A percentile compares a stretch with the other conserved stretches of the same genome.
Evolutionary conservation across 495 filamentous ascomycete species (phyloP).

Genomic region (Penicillium macrosclerotiorum): DNA sequence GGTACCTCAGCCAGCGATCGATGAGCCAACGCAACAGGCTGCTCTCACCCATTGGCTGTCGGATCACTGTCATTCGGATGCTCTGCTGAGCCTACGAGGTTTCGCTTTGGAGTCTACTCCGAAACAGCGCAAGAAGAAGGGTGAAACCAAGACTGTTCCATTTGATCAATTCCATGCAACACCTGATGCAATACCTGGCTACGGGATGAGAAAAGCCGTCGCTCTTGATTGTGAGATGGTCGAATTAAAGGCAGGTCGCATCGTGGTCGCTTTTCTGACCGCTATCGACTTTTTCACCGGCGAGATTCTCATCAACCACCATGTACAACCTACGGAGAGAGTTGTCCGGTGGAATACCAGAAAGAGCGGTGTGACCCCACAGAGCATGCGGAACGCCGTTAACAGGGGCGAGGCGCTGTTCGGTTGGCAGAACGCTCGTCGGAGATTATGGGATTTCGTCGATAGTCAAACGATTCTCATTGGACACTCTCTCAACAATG

Average conservation of each 20-base stretch:
- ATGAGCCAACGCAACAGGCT: too few relatives aligned
- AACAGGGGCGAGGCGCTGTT: slow-evolving; percentile 28
- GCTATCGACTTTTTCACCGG: slow-evolving; percentile 49
- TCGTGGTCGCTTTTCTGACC: slow-evolving; percentile 24
- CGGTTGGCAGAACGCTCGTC: slow-evolving; percentile 40
- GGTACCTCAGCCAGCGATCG: too few relatives aligned
- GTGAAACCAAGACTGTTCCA: too few relatives aligned
- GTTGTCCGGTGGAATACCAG: slow-evolving; percentile 36
- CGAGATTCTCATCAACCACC: slow-evolving; percentile 42
- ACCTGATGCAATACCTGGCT: background rate
- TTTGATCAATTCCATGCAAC: too few relatives aligned
- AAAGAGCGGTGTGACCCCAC: slow-evolving; percentile 35
- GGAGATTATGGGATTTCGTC: slow-evolving; percentile 36
- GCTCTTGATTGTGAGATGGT: slow-evolving; percentile 40
- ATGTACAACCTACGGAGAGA: slow-evolving; percentile 31
- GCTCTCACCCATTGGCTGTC: too few relatives aligned
- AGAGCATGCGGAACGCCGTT: slow-evolving; percentile 29
- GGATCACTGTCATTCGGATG: too few relatives aligned
- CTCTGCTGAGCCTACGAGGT: too few relatives aligned
- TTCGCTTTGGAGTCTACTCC: too few relatives aligned
- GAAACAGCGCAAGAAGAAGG: too few relatives aligned
- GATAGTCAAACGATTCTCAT: slow-evolving; percentile 44
- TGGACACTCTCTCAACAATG: slow-evolving; percentile 43
- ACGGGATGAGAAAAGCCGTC: slow-evolving; percentile 14
- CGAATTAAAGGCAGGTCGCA: background rate